These are phyloP conservation scores for Microbotryum scabiosae DNA, from an alignment of 1,284 basidiomycete genomes.

Conservation along the genomic window DNA sequence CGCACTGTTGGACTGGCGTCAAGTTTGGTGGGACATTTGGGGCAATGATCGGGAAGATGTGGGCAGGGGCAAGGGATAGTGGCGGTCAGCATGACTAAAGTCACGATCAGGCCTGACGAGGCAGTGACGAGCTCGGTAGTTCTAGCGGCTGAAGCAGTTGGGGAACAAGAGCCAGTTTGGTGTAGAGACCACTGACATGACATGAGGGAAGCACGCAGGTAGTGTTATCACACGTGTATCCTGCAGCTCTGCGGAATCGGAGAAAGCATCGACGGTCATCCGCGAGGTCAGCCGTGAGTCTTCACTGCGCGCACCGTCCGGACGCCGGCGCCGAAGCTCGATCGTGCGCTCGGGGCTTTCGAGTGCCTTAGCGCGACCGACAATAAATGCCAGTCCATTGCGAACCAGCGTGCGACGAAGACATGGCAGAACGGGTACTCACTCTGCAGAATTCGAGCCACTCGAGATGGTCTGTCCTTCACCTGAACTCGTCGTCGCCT, in stretches of 20 bases:
- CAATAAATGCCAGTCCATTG: no score
- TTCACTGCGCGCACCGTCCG: no score
- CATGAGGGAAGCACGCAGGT: conserved; percentile 61
- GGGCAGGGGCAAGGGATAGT: no score
- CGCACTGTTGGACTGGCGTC: conserved; percentile 45
- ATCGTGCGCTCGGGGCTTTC: no score
- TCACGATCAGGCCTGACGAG: not conserved
- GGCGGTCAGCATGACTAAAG: not conserved
- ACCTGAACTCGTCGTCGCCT: no score
- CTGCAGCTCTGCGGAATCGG: conserved; percentile 38
- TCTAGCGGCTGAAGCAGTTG: not conserved
- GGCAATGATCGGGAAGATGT: not conserved
- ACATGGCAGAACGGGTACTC: no score
- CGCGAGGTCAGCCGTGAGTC: no score
- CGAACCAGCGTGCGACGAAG: no score
- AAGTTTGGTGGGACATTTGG: not conserved
- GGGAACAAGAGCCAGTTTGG: not conserved
- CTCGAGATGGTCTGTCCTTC: no score
- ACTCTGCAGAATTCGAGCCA: no score
- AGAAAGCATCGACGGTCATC: not conserved
- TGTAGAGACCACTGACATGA: conserved; percentile 38
- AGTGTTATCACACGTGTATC: conserved; percentile 59
- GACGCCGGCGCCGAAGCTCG: no score
- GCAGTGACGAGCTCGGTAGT: not conserved
- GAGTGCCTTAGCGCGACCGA: no score